Evolutionary conservation across 2,329 filamentous ascomycete genomes (phyloP), one percentile per base, ranked within the genome.

Genomic region (Clonostachys chloroleuca): DNA sequence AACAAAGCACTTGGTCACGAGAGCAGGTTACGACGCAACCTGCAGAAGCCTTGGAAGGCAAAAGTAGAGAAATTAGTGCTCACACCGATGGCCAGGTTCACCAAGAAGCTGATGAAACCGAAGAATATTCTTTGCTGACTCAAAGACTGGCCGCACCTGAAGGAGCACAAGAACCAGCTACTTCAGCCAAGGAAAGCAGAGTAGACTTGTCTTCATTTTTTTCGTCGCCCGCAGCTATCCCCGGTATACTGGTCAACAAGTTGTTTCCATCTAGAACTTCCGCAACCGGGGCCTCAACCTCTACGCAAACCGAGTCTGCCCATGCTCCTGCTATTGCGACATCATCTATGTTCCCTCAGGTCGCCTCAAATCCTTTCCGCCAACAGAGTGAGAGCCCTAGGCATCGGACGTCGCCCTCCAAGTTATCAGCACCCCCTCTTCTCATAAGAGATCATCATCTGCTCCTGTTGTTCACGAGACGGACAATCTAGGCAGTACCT

Each of bases 191-290:
- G 44, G 51, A 59, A 7, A 65, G 56, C 36, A 63, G 63, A 18
- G 72, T 76, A 45, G 73, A 81, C 45, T 63, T 82, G 3, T 69
- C 75, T 6, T 67, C 69, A 8, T 83, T 82, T 58, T 83, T 83
- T 56, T 83, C 79, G 0, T 82, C 79, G 4, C 78, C 79, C 1
- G 70, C 72, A 5, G 56, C 61, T 2, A 59, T 72, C 37, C 65
- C 66, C 17, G 62, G 58, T 24, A 60, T 63, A 52, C 42, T 67
- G 35, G 62, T 56, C 3, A 55, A 59, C 6, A 65, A 65, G 45
- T 47, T 64, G 12, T 55, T 62, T n/a, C 56, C 60, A 14, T 47
- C 47, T 9, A 49, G 40, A 40, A 13, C 36, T 35, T 16, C 30
- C 17, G 7, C n/a, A n/a, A 18, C 14, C 2, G 24, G 24, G 24